phyloP scores from a whole-genome alignment of 176 grass and related monocot species.

The Olyra latifolia region DNA sequence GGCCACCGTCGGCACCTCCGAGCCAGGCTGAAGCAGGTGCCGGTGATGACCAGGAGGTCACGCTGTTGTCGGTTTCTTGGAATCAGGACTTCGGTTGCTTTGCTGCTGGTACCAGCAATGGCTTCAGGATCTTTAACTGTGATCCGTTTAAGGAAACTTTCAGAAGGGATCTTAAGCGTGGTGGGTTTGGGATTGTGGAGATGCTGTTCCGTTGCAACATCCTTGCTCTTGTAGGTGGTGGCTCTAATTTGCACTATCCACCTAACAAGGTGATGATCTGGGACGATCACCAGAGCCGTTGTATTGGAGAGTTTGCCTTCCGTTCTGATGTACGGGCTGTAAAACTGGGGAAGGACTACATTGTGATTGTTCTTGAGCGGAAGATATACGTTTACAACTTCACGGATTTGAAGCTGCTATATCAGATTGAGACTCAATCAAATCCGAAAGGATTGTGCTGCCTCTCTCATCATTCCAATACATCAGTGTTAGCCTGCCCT shows the following conservation, averaged over 20 bases:
- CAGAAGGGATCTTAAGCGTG: constrained; percentile 82
- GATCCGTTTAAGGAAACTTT: constrained; percentile 88
- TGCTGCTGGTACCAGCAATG: constrained; percentile 76
- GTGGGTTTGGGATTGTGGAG: constrained; percentile 83
- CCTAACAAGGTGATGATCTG: constrained; percentile 93
- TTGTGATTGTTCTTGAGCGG: constrained; percentile 89
- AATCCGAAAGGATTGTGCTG: constrained; percentile 85
- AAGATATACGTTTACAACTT: constrained; percentile 92
- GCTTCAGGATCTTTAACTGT: constrained; percentile 83
- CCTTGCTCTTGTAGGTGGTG: constrained; percentile 80
- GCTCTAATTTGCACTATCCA: constrained; percentile 68
- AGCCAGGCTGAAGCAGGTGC: constrained; percentile 36
- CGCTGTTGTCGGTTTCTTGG: constrained; percentile 74
- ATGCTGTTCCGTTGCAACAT: constrained; percentile 95
- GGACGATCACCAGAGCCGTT: constrained; percentile 89
- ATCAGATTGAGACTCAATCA: constrained; percentile 89
- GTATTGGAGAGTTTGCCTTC: constrained; percentile 83
- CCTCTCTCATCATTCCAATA: constrained; percentile 80
- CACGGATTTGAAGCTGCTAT: constrained; percentile 72
- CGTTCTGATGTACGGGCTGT: constrained; percentile 69
- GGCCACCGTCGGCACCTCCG: constrained; percentile 39
- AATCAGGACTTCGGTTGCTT: constrained; percentile 90
- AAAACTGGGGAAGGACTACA: constrained; percentile 61
- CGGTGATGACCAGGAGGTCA: constrained; percentile 48
- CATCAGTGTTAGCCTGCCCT: constrained; percentile 89